These are phyloP conservation scores for Penicillium soppii DNA, from an alignment of 495 filamentous ascomycete species.

Conservation along the genomic window DNA sequence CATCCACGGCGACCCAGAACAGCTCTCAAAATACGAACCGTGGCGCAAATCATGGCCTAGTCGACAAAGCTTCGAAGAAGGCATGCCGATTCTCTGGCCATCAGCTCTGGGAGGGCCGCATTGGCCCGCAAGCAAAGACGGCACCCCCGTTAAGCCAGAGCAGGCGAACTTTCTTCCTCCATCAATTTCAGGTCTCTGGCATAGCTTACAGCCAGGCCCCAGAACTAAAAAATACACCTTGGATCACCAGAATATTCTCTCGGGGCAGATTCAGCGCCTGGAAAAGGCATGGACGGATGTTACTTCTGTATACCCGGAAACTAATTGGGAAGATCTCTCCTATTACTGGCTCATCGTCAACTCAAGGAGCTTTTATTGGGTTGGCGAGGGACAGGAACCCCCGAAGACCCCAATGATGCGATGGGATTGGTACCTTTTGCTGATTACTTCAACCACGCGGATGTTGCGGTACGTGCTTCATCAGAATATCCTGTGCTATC, in stretches of 20 bases:
- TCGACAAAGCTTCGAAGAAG: conserved; percentile 53
- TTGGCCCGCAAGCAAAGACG: conserved; percentile 14
- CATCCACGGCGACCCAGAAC: conserved; percentile 42
- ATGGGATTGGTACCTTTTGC: conserved; percentile 83
- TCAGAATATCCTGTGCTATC: neutral
- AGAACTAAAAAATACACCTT: conserved; percentile 30
- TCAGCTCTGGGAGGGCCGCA: conserved; percentile 24
- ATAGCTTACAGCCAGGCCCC: conserved; percentile 20
- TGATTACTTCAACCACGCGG: conserved; percentile 83
- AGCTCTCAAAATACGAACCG: conserved; percentile 34
- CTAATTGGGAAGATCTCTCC: conserved; percentile 54
- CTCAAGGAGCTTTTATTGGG: conserved; percentile 77
- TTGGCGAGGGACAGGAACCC: conserved; percentile 51
- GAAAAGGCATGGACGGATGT: conserved; percentile 59
- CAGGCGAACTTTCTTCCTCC: conserved; percentile 34
- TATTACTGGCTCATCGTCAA: conserved; percentile 83
- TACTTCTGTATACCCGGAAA: conserved; percentile 48
- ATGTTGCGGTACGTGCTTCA: conserved; percentile 40
- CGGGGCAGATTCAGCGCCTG: conserved; percentile 62
- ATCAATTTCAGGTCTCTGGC: conserved; percentile 41
- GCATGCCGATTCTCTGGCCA: conserved; percentile 72
- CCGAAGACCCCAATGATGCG: conserved; percentile 60
- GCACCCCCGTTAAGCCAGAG: neutral
- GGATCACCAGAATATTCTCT: conserved; percentile 53
- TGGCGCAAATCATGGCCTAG: conserved; percentile 75